Evolutionary conservation across 1,284 basidiomycete species (phyloP).

Genomic region (Tremellales sp.): DNA sequence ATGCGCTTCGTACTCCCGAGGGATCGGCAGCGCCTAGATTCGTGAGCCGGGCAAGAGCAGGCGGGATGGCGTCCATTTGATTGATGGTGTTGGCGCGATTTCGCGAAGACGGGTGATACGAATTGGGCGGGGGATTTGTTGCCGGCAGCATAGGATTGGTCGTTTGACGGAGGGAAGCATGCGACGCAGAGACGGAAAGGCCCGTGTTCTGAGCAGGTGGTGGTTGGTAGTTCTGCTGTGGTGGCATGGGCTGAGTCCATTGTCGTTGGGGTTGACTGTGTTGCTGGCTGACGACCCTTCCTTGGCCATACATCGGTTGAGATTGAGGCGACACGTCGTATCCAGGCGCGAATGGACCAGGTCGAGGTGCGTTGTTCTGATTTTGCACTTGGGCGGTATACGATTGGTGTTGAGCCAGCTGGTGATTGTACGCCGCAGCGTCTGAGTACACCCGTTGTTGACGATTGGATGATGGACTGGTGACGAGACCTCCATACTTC

Average conservation of each 20-base stretch:
- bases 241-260: conserved; percentile 24
- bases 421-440: conserved; percentile 90
- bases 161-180: conserved; percentile 29
- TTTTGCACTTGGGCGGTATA: conserved; percentile 68
- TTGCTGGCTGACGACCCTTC: conserved; percentile 6
- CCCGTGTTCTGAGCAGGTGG: conserved; percentile 21
- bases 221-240: conserved; percentile 27
- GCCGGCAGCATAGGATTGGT: conserved; percentile 28
- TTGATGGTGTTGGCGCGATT: conserved; percentile 80
- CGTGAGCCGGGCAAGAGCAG: conserved; percentile 79
- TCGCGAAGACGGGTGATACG: conserved; percentile 62
- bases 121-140: conserved; percentile 51
- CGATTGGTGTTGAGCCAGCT: conserved; percentile 87
- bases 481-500: conserved; percentile 90
- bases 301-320: conserved; percentile 12
- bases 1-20: conserved; percentile 61
- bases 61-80: conserved; percentile 83
- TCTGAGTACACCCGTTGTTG: conserved; percentile 83
- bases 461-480: conserved; percentile 59
- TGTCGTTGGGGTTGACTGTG: conserved; percentile 14
- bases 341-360: conserved; percentile 32
- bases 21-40: conserved; percentile 80
- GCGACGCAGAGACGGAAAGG: conserved; percentile 23
- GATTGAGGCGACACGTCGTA: conserved; percentile 26
- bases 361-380: conserved; percentile 23